Evolutionary conservation across 2,329 filamentous ascomycete genomes (phyloP).

Genomic region (Ophiosphaerella herpotricha): DNA sequence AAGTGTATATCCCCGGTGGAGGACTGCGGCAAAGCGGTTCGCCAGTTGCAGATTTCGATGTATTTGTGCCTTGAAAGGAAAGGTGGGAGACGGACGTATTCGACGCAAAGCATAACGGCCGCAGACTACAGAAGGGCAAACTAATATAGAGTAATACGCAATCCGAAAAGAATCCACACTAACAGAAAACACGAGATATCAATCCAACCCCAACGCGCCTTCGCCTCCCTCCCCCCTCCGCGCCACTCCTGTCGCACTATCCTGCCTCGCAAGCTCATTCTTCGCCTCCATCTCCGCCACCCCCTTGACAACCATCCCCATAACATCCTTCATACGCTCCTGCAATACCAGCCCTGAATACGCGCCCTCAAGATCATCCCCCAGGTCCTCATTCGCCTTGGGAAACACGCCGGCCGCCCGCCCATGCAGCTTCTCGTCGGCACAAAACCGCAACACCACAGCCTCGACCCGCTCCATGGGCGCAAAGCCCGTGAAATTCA

Average conservation of each 20-base stretch:
- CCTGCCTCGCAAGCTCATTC: slow-evolving; percentile 4
- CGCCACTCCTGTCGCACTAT: slow-evolving; percentile 1
- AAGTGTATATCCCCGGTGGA: slow-evolving; percentile 32
- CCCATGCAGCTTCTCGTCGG: slow-evolving; percentile 17
- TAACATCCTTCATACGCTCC: slow-evolving; percentile 8
- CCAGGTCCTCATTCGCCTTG: slow-evolving; percentile 18
- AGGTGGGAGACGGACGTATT: too few relatives aligned
- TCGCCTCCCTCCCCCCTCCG: too few relatives aligned
- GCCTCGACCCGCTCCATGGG: slow-evolving; percentile 25
- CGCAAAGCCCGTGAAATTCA: slow-evolving; percentile 19
- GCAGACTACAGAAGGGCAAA: too few relatives aligned
- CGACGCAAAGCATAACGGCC: too few relatives aligned
- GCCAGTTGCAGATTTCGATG: slow-evolving; percentile 23
- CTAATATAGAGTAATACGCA: too few relatives aligned
- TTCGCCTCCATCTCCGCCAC: slow-evolving; percentile 8
- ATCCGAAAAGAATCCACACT: too few relatives aligned
- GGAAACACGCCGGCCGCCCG: slow-evolving; percentile 26
- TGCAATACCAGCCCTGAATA: slow-evolving; percentile 14
- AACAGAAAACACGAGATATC: too few relatives aligned
- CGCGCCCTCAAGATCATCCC: slow-evolving; percentile 26
- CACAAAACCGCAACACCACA: slow-evolving; percentile 22
- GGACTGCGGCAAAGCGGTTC: slow-evolving; percentile 18
- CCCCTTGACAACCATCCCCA: slow-evolving; percentile 5
- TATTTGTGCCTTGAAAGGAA: slow-evolving; percentile 7
- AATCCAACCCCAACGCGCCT: too few relatives aligned